A percentile compares a stretch with the other conserved stretches of the same genome.
phyloP scores from a whole-genome alignment of 768 basidiomycete species.

The Auricularia heimuer region DNA sequence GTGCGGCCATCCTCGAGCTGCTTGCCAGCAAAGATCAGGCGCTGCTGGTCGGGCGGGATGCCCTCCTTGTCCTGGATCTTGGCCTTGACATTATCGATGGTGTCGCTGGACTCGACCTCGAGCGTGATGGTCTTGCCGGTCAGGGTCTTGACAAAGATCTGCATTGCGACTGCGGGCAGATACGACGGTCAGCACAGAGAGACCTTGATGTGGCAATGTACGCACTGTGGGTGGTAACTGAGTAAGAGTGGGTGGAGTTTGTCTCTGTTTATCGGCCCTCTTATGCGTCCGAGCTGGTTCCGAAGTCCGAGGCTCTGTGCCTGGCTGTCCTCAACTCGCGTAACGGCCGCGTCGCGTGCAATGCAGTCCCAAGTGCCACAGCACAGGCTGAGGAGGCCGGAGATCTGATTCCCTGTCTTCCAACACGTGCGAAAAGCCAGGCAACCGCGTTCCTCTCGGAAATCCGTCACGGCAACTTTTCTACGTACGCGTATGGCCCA shows the following conservation, averaged over 20 bases:
- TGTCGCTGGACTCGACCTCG: constrained; percentile 72
- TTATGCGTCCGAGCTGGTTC: not conserved
- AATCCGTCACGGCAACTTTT: not conserved
- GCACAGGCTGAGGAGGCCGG: no score
- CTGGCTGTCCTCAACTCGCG: not conserved
- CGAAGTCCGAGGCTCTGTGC: not conserved
- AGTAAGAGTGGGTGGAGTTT: not conserved
- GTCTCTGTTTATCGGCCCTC: not conserved
- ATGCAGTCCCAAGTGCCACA: no score
- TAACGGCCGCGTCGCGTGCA: constrained; percentile 5
- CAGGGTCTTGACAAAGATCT: constrained; percentile 82
- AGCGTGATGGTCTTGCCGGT: constrained; percentile 89
- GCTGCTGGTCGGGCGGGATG: constrained; percentile 85
- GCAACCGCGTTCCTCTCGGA: not conserved
- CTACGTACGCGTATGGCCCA: not conserved
- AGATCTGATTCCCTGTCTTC: not conserved
- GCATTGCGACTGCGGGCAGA: constrained; percentile 40
- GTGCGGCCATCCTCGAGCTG: constrained; percentile 93
- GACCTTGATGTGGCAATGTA: not conserved
- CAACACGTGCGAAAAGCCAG: not conserved
- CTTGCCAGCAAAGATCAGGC: constrained; percentile 94
- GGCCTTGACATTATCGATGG: constrained; percentile 69
- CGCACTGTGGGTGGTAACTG: constrained; percentile 12
- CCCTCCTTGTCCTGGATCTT: constrained; percentile 85
- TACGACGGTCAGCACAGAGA: no score